Base-by-base conservation (phyloP, 257 asterid genomes). In the Solanum piurae region DNA sequence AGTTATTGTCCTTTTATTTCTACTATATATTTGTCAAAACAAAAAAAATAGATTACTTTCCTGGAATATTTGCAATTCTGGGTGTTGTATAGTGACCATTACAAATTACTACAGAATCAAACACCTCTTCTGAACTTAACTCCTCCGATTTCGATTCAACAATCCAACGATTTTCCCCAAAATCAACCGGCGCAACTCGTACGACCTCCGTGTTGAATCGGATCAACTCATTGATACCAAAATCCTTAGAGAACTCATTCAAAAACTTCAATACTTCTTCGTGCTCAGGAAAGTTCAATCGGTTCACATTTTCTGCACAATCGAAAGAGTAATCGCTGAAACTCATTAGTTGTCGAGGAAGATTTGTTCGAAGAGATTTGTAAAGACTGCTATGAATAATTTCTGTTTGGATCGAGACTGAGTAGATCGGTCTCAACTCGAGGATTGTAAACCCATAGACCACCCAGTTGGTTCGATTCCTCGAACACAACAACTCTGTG, bases 381-480 rank as follows among this genome's bases (percentile, higher is more conserved):
- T 88, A 84, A 25, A 74, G 79, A 64, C 89, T 73, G 68, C 55
- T 55, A 2, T 84, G 88, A 18, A 84, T 64, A 21, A 40, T 38
- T 36, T 49, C 86, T 84, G 34, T 88, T 75, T 49, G 94, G 94
- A 34, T 94, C 95, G 16, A 90, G 85, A n/a, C 94, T 83, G 7
- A 94, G 23, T 38, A 90, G 91, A 85, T 94, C 95, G n/a, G 93
- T 88, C 84, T 94, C 98, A 16, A 86, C 89, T 16, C 29, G 85
- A 0, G 96, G 93, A 37, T 92, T 86, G 92, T 92, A 94, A 2
- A 60, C 91, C 98, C 95, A 94, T 9, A 86, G 89, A 14, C 98
- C 98, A n/a, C 96, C 96, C 4, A 92, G 62, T 34, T 64, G 85
- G 85, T 84, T 60, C 31, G 92, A 86, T 87, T 93, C 93, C 64